Base-by-base conservation (phyloP, 2,329 filamentous ascomycete species). In the Fusarium liriodendri region DNA sequence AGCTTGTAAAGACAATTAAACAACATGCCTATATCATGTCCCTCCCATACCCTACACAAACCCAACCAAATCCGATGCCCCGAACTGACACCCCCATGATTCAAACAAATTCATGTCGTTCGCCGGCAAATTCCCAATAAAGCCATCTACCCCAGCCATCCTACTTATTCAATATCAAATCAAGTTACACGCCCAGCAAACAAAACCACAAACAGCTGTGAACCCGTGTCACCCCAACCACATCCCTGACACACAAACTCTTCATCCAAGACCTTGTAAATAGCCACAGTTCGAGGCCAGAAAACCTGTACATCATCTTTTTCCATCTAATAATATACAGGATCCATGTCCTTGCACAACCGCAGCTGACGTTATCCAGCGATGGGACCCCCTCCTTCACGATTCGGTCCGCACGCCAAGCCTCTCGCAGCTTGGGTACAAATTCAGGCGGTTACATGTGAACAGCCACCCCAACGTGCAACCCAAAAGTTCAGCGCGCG, bases 381-480 rank as follows among this genome's bases (percentile, higher is more conserved):
- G 9, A 33, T 20, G 35, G 32, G 22, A 5, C 20, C n/a, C 33
- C 54, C n/a, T 11, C 32, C 54, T n/a, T 58, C 54, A 37, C 50
- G 66, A 59, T 35, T 38, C 35, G 37, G 20, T 32, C 54, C 33
- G 54, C 54, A 58, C 11, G 42, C 29, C 37, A 9, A 25, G 33
- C 13, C 42, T 20, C 64, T 63, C 40, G 40, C 40, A 40, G 22
- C 57, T 71, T 74, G 50, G 60, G 67, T 69, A 74, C 63, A 58
- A 71, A 74, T 69, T 69, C 71, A 35, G 35, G 8, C 29, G 35
- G 68, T 73, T 73, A 69, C 72, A 74, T 58, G n/a, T 54, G 59
- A 57, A 57, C 35, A 42, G 40, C 20, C 47, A 29, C 37, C 22
- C 22, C 47, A 22, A 35, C 6, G 60, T 62, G 60, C 42, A 54